phyloP scores from a whole-genome alignment of 1,284 basidiomycete species.

The Ustilago lituana region DNA sequence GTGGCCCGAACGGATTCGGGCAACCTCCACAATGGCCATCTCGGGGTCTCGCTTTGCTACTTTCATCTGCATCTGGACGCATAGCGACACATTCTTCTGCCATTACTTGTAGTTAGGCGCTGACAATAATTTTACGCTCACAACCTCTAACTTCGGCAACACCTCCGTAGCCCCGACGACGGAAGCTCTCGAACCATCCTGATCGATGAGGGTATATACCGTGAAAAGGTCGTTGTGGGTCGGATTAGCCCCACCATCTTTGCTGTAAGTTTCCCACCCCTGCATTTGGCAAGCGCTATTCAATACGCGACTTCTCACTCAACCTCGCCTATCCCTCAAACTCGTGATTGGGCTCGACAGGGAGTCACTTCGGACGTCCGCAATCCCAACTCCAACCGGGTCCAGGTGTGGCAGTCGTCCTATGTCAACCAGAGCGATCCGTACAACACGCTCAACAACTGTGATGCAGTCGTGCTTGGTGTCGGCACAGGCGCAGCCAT shows the following conservation, averaged over 20 bases:
- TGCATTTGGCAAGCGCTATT: too few species aligned
- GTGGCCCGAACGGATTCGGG: too few species aligned
- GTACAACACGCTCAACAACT: slow-evolving; percentile 7
- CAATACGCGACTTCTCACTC: too few species aligned
- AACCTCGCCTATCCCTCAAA: too few species aligned
- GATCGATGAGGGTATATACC: slow-evolving; percentile 31
- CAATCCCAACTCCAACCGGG: slow-evolving; percentile 11
- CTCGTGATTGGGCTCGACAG: too few species aligned
- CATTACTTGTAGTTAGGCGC: too few species aligned
- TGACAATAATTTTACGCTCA: too few species aligned
- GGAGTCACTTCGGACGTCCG: slow-evolving; percentile 14
- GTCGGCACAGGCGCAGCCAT: slow-evolving; percentile 15
- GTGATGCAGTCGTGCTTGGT: slow-evolving; percentile 30
- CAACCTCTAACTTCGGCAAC: background rate
- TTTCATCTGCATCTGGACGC: too few species aligned
- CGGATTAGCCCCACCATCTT: slow-evolving; percentile 27
- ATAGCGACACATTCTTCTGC: too few species aligned
- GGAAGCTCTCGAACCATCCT: slow-evolving; percentile 19
- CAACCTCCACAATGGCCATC: too few species aligned
- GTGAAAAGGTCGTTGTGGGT: slow-evolving; percentile 27
- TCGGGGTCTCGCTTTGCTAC: too few species aligned
- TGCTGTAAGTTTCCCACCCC: slow-evolving; percentile 10
- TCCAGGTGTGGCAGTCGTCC: slow-evolving; percentile 33
- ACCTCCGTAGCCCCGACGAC: slow-evolving; percentile 17
- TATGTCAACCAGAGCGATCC: slow-evolving; percentile 41